Conservation (phyloP, 208 protist genomes). For the Crithidia brevicula region DNA sequence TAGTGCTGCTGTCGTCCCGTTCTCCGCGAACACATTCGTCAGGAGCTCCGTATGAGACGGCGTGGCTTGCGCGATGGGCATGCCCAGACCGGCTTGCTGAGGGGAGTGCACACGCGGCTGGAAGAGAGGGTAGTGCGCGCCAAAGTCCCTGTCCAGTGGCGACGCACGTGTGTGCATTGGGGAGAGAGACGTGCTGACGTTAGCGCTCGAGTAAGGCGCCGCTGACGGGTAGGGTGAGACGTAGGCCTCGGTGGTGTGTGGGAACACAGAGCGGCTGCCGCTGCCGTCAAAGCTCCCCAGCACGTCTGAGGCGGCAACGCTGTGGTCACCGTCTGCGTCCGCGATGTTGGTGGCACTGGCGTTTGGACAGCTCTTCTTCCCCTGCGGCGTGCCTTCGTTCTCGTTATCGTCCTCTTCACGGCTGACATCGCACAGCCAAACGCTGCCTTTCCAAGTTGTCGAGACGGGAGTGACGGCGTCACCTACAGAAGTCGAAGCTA, state of each 20-base stretch:
- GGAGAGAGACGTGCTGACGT: neutral
- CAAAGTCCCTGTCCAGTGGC: neutral
- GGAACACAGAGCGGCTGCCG: conserved; percentile 8
- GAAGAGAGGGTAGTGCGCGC: conserved; percentile 7
- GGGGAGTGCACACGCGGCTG: conserved; percentile 12
- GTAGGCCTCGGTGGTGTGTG: neutral
- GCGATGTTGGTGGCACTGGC: neutral
- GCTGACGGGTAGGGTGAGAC: neutral
- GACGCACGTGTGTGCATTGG: neutral
- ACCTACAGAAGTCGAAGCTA: conserved; percentile 1
- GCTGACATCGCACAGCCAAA: conserved; percentile 14
- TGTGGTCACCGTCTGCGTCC: neutral
- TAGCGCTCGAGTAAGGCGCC: neutral
- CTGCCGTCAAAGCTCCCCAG: neutral
- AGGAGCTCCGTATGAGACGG: conserved; percentile 9
- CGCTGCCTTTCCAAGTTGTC: neutral
- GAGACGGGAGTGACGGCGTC: neutral
- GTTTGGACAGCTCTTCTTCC: neutral
- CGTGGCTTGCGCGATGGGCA: neutral
- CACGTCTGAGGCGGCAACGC: neutral
- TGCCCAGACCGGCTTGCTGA: neutral
- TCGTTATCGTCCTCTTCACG: conserved; percentile 6
- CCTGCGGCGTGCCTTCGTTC: neutral
- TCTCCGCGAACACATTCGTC: conserved; percentile 9
- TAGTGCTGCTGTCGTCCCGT: neutral